phyloP scores from a whole-genome alignment of 495 filamentous ascomycete genomes.

The Aspergillus hancockii region DNA sequence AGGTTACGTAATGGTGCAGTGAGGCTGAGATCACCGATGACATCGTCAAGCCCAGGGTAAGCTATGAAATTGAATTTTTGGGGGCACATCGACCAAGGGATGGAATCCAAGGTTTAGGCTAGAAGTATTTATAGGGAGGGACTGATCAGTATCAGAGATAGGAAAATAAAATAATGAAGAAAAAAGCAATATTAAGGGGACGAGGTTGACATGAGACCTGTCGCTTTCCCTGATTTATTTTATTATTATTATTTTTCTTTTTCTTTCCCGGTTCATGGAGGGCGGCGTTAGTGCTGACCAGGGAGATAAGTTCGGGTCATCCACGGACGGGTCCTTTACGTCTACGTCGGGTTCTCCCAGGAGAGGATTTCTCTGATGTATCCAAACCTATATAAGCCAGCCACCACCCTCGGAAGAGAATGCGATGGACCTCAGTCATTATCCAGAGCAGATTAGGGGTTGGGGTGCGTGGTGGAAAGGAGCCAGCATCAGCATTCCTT shows the following conservation, averaged over 20 bases:
- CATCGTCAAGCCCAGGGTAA: conserved; percentile 1
- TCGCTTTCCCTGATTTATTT: background rate
- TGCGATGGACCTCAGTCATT: background rate
- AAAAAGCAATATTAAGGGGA: background rate
- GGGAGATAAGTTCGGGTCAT: conserved; percentile 6
- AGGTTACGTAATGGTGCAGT: conserved; percentile 16
- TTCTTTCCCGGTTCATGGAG: background rate
- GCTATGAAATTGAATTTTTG: background rate
- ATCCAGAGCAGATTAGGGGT: background rate
- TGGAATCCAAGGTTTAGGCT: background rate
- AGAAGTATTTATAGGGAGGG: background rate
- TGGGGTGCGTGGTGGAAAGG: conserved; percentile 6
- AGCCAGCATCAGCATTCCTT: conserved; percentile 6
- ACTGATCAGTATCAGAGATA: background rate
- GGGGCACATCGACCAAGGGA: background rate
- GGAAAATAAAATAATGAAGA: background rate
- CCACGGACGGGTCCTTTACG: conserved; percentile 7
- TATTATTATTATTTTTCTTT: conserved; percentile 1
- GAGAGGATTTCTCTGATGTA: conserved; percentile 15
- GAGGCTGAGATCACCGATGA: conserved; percentile 8
- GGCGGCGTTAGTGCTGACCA: conserved; percentile 1
- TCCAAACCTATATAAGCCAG: conserved; percentile 19
- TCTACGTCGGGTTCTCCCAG: conserved; percentile 5
- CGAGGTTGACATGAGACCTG: background rate
- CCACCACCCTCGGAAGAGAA: conserved; percentile 14